Base-by-base conservation (phyloP, 768 basidiomycete genomes). In the Pulveroboletus frians region DNA sequence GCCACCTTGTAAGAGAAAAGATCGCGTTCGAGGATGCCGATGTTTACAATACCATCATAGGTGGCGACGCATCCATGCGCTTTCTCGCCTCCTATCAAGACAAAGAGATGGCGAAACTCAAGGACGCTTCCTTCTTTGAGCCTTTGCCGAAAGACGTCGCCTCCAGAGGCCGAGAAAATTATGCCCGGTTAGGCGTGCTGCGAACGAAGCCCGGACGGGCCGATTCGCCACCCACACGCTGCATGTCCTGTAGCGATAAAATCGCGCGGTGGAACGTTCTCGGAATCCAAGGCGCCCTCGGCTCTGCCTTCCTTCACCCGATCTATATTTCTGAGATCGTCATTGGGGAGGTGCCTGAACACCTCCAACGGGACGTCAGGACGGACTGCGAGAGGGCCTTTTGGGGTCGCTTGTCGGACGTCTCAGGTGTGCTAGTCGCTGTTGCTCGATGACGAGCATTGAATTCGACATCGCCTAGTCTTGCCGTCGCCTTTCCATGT, bases 171-270 rank as follows among this genome's bases (percentile, higher is more conserved):
- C 76, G 94, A 17, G 81, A 88, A 58, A 83, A 88, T 45, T 97
- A 95, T 64, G 58, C 78, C 5, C 72, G 83, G 15, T 69, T 81
- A 18, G 87, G 90, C 5, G 83, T 86, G 9, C 69, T 97, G 39
- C 87, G 94, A 29, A 96, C 95, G 1, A 98, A 97, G 62, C 94
- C 94, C 5, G 95, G 92, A 3, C 81, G 94, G 45, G 87, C 90
- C 0, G 94, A 98, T 62, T 85, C 92, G 0, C 84, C 84, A 0
- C 82, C 83, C 0, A 91, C 94, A 1, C 64, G 79, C 0, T 90
- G 79, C 59, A 89, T 96, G 84, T 91, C 92, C 0, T 98, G 94
- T 69, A 91, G 88, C 56, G 94, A 98, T 65, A 98, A 98, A 68
- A 85, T 98, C 36, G 91, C 92, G 0, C 70, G 78, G 5, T 98